These are phyloP conservation scores for Xylaria nigripes DNA, from an alignment of 495 filamentous ascomycete species.

Conservation along the genomic window DNA sequence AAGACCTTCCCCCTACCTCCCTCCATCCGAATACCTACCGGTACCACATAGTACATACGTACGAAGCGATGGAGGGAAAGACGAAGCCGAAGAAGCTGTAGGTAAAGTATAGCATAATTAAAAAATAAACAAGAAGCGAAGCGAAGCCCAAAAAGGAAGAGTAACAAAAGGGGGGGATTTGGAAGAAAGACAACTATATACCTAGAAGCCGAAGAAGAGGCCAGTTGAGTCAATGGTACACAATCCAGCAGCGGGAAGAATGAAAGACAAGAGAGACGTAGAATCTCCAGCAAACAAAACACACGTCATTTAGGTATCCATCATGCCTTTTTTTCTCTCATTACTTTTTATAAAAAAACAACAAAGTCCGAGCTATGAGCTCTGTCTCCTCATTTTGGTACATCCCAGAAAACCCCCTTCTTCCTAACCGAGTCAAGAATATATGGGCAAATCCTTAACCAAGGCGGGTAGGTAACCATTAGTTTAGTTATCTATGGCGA, in stretches of 20 bases:
- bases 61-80: no score
- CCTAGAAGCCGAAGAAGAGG: neutral
- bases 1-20: no score
- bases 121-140: no score
- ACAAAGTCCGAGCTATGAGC: neutral
- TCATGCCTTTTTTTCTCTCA: constrained; percentile 1
- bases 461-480: neutral
- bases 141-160: no score
- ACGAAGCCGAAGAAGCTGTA: no score
- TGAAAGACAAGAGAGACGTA: neutral
- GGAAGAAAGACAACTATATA: neutral
- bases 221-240: neutral
- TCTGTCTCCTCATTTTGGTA: neutral
- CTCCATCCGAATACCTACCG: no score
- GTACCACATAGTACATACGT: no score
- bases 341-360: neutral
- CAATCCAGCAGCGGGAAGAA: neutral
- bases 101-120: no score
- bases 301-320: neutral
- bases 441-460: neutral
- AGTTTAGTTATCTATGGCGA: neutral
- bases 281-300: neutral
- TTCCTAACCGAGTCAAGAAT: neutral
- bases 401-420: neutral
- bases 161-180: neutral